Conservation (phyloP, 176 grass and related monocot species). For the Pontederia crassipes region DNA sequence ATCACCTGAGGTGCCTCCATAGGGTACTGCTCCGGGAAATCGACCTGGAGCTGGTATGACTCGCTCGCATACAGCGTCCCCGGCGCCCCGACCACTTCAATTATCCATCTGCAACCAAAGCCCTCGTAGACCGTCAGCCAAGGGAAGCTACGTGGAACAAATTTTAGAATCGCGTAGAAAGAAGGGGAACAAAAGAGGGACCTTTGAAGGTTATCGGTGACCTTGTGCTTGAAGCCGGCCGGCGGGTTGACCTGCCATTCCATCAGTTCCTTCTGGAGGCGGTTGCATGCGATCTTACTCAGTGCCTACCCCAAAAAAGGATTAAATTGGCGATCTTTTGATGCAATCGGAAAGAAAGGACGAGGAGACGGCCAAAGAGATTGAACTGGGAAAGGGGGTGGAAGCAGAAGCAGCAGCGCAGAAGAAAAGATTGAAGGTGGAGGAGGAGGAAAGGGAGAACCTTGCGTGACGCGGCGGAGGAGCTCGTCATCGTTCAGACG, state of each 20-base stretch:
- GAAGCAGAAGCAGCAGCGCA: neutral
- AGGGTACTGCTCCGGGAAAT: slow-evolving; percentile 92
- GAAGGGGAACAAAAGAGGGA: slow-evolving; percentile 10
- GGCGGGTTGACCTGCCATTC: slow-evolving; percentile 79
- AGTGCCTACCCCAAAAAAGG: slow-evolving; percentile 30
- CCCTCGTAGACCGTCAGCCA: neutral
- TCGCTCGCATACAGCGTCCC: slow-evolving; percentile 62
- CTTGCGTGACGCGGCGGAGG: slow-evolving; percentile 26
- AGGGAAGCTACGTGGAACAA: neutral
- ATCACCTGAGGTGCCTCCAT: slow-evolving; percentile 85
- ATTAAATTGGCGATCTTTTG: slow-evolving; percentile 10
- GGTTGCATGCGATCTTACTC: slow-evolving; percentile 86
- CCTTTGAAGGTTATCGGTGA: slow-evolving; percentile 84
- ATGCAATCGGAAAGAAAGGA: neutral
- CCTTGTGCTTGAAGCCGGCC: slow-evolving; percentile 55
- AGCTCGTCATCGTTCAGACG: slow-evolving; percentile 30
- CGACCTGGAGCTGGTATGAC: slow-evolving; percentile 78
- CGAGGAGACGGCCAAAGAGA: neutral
- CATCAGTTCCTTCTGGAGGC: slow-evolving; percentile 74
- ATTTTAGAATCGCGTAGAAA: neutral
- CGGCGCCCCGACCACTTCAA: slow-evolving; percentile 58
- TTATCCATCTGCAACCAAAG: slow-evolving; percentile 45
- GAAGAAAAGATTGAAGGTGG: neutral
- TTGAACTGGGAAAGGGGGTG: neutral
- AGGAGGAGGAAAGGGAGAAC: neutral